Percentiles rank a stretch among this genome's conserved stretches.
These are phyloP conservation scores for Breviolum minutum DNA, from an alignment of 73 alveolate genomes.

Conservation along the genomic window DNA sequence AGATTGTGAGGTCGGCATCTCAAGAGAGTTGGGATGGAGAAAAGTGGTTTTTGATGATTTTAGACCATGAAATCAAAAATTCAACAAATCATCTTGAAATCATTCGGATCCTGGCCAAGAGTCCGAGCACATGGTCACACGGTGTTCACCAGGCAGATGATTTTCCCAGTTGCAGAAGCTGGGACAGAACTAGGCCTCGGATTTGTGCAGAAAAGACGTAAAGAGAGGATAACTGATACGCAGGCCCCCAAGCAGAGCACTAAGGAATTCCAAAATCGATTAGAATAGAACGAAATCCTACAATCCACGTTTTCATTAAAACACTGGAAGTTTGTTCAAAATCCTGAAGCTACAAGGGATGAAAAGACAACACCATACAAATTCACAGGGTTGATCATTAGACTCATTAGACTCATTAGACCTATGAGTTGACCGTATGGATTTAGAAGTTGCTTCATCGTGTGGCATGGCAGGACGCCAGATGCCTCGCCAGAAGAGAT, in stretches of 20 bases:
- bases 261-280: no score
- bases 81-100: not conserved
- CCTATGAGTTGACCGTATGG: not conserved
- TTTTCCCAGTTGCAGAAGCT: conserved; percentile 48
- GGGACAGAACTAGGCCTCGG: conserved; percentile 73
- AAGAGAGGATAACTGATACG: not conserved
- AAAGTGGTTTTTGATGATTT: not conserved
- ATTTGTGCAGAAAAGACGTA: not conserved
- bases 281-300: not conserved
- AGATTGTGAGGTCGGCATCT: conserved; percentile 13
- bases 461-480: conserved; percentile 31
- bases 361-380: no score
- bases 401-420: not conserved
- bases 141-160: conserved; percentile 5
- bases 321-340: no score
- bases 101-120: not conserved
- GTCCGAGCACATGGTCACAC: not conserved
- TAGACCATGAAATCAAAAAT: not conserved
- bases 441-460: not conserved
- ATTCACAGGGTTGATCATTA: no score
- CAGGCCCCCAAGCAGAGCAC: no score
- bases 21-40: not conserved
- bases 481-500: conserved; percentile 73
- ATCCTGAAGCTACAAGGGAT: no score
- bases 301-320: no score